These are phyloP conservation scores for Tarenaya hassleriana DNA, from an alignment of 345 rosid species.

Conservation along the genomic window DNA sequence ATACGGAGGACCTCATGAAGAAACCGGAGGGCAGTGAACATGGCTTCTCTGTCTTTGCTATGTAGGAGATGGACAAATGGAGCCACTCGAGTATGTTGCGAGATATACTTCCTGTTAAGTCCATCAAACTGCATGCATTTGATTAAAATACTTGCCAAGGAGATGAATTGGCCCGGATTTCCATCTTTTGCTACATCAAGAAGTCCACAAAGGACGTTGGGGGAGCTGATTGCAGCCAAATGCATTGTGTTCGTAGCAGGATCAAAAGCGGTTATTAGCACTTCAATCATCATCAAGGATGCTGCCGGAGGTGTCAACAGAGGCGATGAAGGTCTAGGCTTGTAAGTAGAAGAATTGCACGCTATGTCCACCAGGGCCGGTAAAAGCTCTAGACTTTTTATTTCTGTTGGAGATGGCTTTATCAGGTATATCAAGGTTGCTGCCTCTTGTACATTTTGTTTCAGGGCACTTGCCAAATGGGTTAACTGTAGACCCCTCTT, in stretches of 20 bases:
- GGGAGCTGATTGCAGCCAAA: constrained; percentile 70
- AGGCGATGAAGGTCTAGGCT: constrained; percentile 31
- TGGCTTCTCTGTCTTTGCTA: constrained; percentile 47
- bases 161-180: constrained; percentile 45
- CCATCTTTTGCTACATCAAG: constrained; percentile 50
- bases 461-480: constrained; percentile 63
- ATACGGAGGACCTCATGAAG: constrained; percentile 68
- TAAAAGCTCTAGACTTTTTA: constrained; percentile 71
- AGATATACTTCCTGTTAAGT: constrained; percentile 51
- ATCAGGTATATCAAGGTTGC: constrained; percentile 66
- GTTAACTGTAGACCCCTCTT: constrained; percentile 53
- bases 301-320: constrained; percentile 72
- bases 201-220: constrained; percentile 52
- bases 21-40: constrained; percentile 52
- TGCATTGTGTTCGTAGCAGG: constrained; percentile 56
- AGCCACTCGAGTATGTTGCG: constrained; percentile 48
- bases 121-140: constrained; percentile 92
- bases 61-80: constrained; percentile 55
- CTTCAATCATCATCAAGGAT: constrained; percentile 82
- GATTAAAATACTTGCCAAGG: constrained; percentile 62
- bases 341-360: constrained; percentile 40
- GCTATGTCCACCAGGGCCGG: constrained; percentile 70
- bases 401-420: constrained; percentile 78
- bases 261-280: constrained; percentile 77
- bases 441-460: constrained; percentile 76